phyloP scores from a whole-genome alignment of 169 alveolate genomes.

The Cryptosporidium xiaoi region DNA sequence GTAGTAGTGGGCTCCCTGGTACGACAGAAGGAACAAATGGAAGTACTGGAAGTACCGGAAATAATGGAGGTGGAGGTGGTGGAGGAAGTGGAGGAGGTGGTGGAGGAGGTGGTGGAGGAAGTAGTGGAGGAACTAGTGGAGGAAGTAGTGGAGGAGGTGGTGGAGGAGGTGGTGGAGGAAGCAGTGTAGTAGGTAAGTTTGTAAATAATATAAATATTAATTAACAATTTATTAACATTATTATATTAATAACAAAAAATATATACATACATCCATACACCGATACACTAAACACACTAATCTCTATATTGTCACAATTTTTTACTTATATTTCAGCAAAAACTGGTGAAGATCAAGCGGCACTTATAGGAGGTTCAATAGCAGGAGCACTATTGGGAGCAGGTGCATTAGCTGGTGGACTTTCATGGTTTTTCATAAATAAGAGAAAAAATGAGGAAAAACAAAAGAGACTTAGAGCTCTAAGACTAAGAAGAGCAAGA shows the following conservation, averaged over 20 bases:
- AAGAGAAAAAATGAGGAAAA: constrained; percentile 38
- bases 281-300: no score
- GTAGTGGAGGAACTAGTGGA: background rate
- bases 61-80: constrained; percentile 1
- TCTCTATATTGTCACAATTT: no score
- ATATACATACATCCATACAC: no score
- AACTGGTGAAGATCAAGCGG: constrained; percentile 7
- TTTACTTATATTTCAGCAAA: background rate
- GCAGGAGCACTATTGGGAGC: constrained; percentile 55
- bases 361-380: constrained; percentile 35
- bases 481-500: constrained; percentile 39
- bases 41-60: background rate
- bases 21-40: background rate
- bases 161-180: constrained; percentile 9
- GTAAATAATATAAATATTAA: background rate
- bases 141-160: background rate
- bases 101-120: constrained; percentile 10
- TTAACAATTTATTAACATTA: no score
- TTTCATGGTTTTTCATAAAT: constrained; percentile 50
- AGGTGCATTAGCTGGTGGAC: constrained; percentile 66
- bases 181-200: constrained; percentile 41
- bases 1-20: constrained; percentile 24
- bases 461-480: constrained; percentile 33
- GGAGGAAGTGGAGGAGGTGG: constrained; percentile 10
- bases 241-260: no score